These are phyloP conservation scores for Lotmaria passim DNA, from an alignment of 208 protist species.

Conservation along the genomic window DNA sequence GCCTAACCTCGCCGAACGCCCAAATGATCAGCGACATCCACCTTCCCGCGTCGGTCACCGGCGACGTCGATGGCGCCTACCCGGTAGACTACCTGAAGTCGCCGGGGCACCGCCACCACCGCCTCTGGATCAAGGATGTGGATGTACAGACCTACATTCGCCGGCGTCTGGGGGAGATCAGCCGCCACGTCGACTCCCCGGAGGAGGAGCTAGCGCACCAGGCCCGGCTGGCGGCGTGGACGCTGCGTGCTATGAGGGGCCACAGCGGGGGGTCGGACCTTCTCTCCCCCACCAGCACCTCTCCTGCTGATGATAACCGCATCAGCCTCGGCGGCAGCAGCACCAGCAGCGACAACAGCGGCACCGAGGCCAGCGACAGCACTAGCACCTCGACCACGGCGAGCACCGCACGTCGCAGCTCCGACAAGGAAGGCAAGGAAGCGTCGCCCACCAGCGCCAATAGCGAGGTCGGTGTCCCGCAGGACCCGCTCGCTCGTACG, in stretches of 20 bases:
- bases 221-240: constrained; percentile 17
- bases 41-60: background rate
- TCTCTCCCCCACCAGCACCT: background rate
- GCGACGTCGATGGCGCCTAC: background rate
- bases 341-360: background rate
- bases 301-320: background rate
- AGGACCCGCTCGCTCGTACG: background rate
- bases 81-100: no score
- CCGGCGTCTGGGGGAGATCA: constrained; percentile 24
- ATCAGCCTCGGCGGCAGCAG: constrained; percentile 6
- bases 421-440: background rate
- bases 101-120: constrained; percentile 4
- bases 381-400: background rate
- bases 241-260: constrained; percentile 27
- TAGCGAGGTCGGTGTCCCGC: background rate
- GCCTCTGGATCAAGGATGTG: constrained; percentile 13
- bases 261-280: background rate
- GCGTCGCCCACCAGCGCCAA: background rate
- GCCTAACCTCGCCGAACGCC: background rate
- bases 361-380: constrained; percentile 1
- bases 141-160: constrained; percentile 22
- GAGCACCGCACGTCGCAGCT: background rate
- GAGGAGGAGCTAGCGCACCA: constrained; percentile 1
- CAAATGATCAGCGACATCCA: constrained; percentile 15
- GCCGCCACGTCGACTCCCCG: constrained; percentile 5